phyloP scores from a whole-genome alignment of 352 stramenopile genomes.

The Phytopythium mirpurense region DNA sequence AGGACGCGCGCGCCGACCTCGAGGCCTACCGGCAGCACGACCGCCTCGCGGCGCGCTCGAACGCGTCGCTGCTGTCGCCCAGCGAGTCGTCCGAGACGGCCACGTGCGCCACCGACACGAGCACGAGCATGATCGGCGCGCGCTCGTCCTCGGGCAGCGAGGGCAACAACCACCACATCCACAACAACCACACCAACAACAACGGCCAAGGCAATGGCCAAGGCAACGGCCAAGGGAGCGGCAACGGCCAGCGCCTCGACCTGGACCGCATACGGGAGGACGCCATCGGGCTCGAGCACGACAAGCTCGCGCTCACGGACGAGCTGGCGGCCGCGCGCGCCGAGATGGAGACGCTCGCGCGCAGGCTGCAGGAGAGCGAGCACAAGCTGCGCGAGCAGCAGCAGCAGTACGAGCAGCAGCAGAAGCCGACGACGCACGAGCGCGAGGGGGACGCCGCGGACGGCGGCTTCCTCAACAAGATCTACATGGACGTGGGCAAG shows the following conservation, averaged over 20 bases:
- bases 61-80: slow-evolving; percentile 16
- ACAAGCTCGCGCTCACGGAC: slow-evolving; percentile 16
- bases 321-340: slow-evolving; percentile 32
- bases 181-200: background rate
- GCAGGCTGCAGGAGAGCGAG: slow-evolving; percentile 12
- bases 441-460: too few species aligned
- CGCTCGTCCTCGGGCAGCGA: slow-evolving; percentile 18
- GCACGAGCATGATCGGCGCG: slow-evolving; percentile 21
- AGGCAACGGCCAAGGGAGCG: too few species aligned
- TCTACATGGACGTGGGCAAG: slow-evolving; percentile 75
- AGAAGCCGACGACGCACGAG: too few species aligned
- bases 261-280: slow-evolving; percentile 30
- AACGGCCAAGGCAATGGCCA: background rate
- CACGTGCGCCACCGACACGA: slow-evolving; percentile 43
- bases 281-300: slow-evolving; percentile 21
- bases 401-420: too few species aligned
- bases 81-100: slow-evolving; percentile 40
- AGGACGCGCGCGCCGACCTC: slow-evolving; percentile 26
- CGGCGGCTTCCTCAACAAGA: slow-evolving; percentile 69
- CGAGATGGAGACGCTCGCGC: slow-evolving; percentile 29
- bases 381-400: background rate
- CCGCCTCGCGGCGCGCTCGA: slow-evolving; percentile 4
- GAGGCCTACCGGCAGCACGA: slow-evolving; percentile 27
- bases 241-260: slow-evolving; percentile 13
- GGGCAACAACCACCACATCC: background rate